phyloP scores from a whole-genome alignment of 345 rosid genomes.

The Boechera stricta region DNA sequence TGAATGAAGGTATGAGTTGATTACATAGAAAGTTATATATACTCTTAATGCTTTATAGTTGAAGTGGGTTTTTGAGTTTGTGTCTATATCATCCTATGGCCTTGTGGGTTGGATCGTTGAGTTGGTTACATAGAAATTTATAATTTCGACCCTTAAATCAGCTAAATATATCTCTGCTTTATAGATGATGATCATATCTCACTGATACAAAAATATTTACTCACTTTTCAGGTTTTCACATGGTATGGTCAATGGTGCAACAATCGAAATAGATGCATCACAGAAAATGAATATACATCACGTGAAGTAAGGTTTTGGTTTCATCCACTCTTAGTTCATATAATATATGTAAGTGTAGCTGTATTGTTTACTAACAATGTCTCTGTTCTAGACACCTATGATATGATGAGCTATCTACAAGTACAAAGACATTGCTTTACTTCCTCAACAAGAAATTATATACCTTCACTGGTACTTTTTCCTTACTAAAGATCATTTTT shows the following conservation, averaged over 20 bases:
- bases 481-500: neutral
- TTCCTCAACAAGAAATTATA: conserved; percentile 32
- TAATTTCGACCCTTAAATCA: too few relatives aligned
- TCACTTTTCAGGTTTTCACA: conserved; percentile 62
- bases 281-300: conserved; percentile 67
- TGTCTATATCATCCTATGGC: neutral
- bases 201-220: neutral
- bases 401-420: conserved; percentile 67
- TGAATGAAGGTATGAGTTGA: neutral
- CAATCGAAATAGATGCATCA: conserved; percentile 66
- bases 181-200: too few relatives aligned
- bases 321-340: neutral
- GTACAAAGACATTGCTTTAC: conserved; percentile 57
- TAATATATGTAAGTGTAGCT: neutral
- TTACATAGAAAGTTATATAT: neutral
- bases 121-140: too few relatives aligned
- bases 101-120: neutral
- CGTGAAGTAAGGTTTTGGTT: conserved; percentile 55
- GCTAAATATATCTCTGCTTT: too few relatives aligned
- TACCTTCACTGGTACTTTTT: conserved; percentile 53
- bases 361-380: neutral
- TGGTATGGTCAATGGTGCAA: conserved; percentile 76
- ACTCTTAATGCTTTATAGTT: neutral
- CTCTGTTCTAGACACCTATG: conserved; percentile 71
- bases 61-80: neutral